Evolutionary conservation across 2,329 filamentous ascomycete genomes (phyloP).

Genomic region (Albophoma yamanashiensis): DNA sequence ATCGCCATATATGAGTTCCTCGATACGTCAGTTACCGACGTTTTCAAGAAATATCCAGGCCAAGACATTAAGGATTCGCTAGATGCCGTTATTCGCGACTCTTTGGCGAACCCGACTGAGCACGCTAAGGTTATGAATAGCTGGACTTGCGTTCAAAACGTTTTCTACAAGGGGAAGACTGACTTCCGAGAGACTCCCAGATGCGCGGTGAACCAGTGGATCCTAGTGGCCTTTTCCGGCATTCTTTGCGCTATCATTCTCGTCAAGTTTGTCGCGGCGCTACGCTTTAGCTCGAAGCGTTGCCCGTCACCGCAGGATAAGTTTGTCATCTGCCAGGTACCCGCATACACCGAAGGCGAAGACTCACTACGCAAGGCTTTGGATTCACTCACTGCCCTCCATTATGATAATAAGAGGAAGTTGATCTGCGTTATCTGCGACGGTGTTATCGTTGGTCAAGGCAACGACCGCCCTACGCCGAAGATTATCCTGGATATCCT

Average conservation of each 20-base stretch:
- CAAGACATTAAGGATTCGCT: slow-evolving; percentile 62
- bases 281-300: slow-evolving; percentile 88
- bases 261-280: slow-evolving; percentile 82
- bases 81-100: slow-evolving; percentile 38
- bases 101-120: slow-evolving; percentile 39
- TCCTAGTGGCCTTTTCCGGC: slow-evolving; percentile 79
- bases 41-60: slow-evolving; percentile 70
- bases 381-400: slow-evolving; percentile 85
- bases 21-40: slow-evolving; percentile 51
- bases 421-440: slow-evolving; percentile 95
- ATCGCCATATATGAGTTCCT: slow-evolving; percentile 58
- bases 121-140: slow-evolving; percentile 48
- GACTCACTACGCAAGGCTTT: slow-evolving; percentile 87
- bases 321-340: slow-evolving; percentile 97
- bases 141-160: slow-evolving; percentile 69
- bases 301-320: slow-evolving; percentile 89
- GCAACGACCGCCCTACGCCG: slow-evolving; percentile 91
- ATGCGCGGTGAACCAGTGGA: slow-evolving; percentile 85
- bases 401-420: slow-evolving; percentile 98
- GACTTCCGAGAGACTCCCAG: slow-evolving; percentile 71
- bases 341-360: slow-evolving; percentile 95
- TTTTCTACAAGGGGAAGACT: slow-evolving; percentile 70
- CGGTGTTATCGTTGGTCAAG: slow-evolving; percentile 90
- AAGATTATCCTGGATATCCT: slow-evolving; percentile 97
- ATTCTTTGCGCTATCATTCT: slow-evolving; percentile 70